Evolutionary conservation across 2,329 filamentous ascomycete species (phyloP).

Genomic region (Trichoderma cornu-damae): DNA sequence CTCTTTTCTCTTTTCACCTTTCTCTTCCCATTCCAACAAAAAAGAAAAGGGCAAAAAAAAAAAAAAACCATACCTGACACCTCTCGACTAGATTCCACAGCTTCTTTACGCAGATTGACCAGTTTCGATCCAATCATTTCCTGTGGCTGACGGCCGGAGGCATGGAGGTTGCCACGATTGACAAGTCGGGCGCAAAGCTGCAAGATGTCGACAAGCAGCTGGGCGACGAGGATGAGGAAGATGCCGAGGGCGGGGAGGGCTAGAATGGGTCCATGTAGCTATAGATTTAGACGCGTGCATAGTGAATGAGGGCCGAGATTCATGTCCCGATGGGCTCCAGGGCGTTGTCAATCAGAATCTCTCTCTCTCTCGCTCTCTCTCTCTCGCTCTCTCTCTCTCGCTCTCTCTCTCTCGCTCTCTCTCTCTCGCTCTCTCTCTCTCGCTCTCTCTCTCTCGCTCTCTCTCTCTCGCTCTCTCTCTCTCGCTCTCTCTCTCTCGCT

Average conservation of each 20-base stretch:
- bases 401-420: too few relatives aligned
- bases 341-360: constrained; percentile 4
- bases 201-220: constrained; percentile 45
- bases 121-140: constrained; percentile 66
- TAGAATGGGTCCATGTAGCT: constrained; percentile 23
- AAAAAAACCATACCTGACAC: background rate
- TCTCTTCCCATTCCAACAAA: too few relatives aligned
- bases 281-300: background rate
- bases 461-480: too few relatives aligned
- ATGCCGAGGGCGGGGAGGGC: constrained; percentile 44
- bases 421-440: too few relatives aligned
- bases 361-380: too few relatives aligned
- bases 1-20: too few relatives aligned
- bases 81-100: constrained; percentile 56
- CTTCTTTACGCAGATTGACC: constrained; percentile 76
- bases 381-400: too few relatives aligned
- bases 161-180: constrained; percentile 52
- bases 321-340: background rate
- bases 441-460: too few relatives aligned
- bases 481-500: too few relatives aligned
- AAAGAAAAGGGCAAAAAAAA: too few relatives aligned
- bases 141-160: constrained; percentile 69
- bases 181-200: constrained; percentile 33
- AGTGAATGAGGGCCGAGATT: background rate
- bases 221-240: constrained; percentile 50